These are phyloP conservation scores for Thermoascus crustaceus DNA, from an alignment of 2,329 filamentous ascomycete genomes.

Conservation along the genomic window DNA sequence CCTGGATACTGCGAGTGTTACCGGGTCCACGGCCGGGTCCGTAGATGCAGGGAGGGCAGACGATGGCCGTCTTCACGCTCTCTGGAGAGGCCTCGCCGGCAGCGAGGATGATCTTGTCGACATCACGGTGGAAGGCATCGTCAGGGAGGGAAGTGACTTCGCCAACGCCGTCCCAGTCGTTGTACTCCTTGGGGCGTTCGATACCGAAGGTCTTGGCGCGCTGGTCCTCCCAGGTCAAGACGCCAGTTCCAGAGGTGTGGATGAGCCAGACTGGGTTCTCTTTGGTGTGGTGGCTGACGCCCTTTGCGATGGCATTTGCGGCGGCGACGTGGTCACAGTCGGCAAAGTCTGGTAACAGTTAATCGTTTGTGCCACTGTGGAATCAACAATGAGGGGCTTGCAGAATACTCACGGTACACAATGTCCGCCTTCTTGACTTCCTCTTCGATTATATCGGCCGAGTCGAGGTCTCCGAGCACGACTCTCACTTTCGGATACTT, in stretches of 20 bases:
- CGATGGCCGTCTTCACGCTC: constrained; percentile 29
- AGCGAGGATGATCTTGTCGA: constrained; percentile 33
- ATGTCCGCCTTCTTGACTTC: constrained; percentile 42
- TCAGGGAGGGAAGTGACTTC: constrained; percentile 36
- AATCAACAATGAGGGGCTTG: background rate
- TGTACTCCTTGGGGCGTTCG: constrained; percentile 35
- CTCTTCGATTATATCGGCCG: constrained; percentile 30
- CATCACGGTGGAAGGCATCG: constrained; percentile 32
- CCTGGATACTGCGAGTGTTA: constrained; percentile 34
- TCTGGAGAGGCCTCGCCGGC: constrained; percentile 17
- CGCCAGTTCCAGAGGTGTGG: constrained; percentile 39
- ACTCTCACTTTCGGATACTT: constrained; percentile 35
- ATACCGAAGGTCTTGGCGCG: constrained; percentile 32
- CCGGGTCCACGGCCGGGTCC: constrained; percentile 30
- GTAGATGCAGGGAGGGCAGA: constrained; percentile 36
- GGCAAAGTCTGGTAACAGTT: constrained; percentile 26
- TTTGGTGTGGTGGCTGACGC: constrained; percentile 26
- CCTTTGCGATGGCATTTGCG: constrained; percentile 34
- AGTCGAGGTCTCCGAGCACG: constrained; percentile 38
- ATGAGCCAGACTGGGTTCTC: constrained; percentile 34
- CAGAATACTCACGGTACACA: constrained; percentile 32
- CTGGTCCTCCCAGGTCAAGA: constrained; percentile 36
- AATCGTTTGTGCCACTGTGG: background rate
- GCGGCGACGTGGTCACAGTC: constrained; percentile 38
- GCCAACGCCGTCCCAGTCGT: constrained; percentile 38